These are phyloP conservation scores for Trametopsis cervina DNA, from an alignment of 768 basidiomycete species.

Conservation along the genomic window DNA sequence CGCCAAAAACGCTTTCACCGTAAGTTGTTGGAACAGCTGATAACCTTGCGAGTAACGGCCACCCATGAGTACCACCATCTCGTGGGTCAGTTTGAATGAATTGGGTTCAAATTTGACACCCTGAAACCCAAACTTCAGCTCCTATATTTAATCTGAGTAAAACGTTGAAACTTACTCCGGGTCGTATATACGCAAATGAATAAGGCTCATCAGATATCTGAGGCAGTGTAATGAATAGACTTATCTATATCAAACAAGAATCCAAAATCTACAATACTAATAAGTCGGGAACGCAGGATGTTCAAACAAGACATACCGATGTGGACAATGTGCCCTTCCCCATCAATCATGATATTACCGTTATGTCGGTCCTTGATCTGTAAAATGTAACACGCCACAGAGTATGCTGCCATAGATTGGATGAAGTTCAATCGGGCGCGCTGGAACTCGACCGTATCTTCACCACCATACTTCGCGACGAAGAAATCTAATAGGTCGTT, in stretches of 20 bases:
- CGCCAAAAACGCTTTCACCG: constrained; percentile 94
- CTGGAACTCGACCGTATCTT: constrained; percentile 87
- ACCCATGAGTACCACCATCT: constrained; percentile 98
- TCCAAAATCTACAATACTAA: constrained; percentile 66
- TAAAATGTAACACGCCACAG: constrained; percentile 93
- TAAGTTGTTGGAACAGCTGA: constrained; percentile 87
- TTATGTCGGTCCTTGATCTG: constrained; percentile 99
- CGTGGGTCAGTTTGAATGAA: constrained; percentile 98
- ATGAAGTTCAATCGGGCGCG: constrained; percentile 92
- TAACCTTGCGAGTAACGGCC: constrained; percentile 93
- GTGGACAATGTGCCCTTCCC: constrained; percentile 94
- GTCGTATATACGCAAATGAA: constrained; percentile 39
- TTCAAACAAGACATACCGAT: constrained; percentile 54
- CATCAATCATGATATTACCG: constrained; percentile 99
- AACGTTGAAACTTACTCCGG: constrained; percentile 56
- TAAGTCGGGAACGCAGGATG: neutral
- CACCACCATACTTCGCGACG: constrained; percentile 84
- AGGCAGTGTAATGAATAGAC: constrained; percentile 30
- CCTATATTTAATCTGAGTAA: neutral
- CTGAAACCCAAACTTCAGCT: constrained; percentile 29
- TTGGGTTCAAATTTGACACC: constrained; percentile 98
- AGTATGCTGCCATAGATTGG: constrained; percentile 99
- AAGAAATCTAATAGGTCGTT: constrained; percentile 96
- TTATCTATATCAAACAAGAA: constrained; percentile 98
- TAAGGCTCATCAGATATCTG: constrained; percentile 23